Conservation (phyloP, 78 protist genomes). For the Thecamonas trahens region DNA sequence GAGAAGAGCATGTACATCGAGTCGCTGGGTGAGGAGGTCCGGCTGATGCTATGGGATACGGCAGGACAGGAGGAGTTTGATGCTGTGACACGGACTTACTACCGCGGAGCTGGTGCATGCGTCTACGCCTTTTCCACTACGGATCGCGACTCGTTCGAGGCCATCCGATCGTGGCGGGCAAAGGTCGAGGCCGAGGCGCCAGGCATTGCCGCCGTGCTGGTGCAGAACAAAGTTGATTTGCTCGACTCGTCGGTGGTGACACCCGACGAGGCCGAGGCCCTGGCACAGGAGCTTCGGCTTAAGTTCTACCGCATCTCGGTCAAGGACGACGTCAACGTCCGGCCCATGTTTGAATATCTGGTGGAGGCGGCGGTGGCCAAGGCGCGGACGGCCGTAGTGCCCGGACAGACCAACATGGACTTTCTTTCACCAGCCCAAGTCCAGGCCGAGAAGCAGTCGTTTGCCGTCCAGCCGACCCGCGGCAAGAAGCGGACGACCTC, state of each 20-base stretch:
- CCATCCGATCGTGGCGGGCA: slow-evolving; percentile 19
- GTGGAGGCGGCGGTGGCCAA: no score
- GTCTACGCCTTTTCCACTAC: slow-evolving; percentile 35
- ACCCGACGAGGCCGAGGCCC: slow-evolving; percentile 25
- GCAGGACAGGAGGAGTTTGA: slow-evolving; percentile 35
- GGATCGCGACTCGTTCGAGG: slow-evolving; percentile 37
- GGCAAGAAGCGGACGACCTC: no score
- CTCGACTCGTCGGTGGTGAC: slow-evolving; percentile 16
- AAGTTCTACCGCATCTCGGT: slow-evolving; percentile 28
- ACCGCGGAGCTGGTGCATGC: slow-evolving; percentile 23
- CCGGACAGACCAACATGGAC: no score
- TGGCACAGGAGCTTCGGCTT: slow-evolving; percentile 8
- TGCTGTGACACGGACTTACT: slow-evolving; percentile 21
- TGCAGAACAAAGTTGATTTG: slow-evolving; percentile 43
- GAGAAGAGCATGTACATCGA: slow-evolving; percentile 4
- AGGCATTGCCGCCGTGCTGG: background rate
- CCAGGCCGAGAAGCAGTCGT: no score
- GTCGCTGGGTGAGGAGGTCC: slow-evolving; percentile 2
- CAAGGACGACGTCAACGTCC: slow-evolving; percentile 30
- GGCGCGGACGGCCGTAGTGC: no score
- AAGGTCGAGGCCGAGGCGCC: slow-evolving; percentile 28
- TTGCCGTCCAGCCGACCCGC: no score
- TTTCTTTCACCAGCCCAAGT: no score
- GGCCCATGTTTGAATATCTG: background rate
- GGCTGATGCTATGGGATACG: slow-evolving; percentile 33